These are phyloP conservation scores for Pseudocercospora vitis DNA, from an alignment of 2,329 filamentous ascomycete species.

Conservation along the genomic window DNA sequence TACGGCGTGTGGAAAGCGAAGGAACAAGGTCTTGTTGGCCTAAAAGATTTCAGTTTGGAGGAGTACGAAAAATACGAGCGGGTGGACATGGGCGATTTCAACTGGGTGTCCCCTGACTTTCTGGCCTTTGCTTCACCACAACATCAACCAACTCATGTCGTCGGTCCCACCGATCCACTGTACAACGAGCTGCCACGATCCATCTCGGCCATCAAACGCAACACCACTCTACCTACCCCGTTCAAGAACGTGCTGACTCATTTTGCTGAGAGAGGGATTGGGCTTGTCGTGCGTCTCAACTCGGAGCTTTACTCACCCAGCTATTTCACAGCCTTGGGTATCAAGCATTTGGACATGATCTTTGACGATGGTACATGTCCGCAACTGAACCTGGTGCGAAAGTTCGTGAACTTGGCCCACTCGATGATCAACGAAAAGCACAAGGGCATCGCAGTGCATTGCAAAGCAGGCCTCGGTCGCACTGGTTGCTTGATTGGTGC, in stretches of 20 bases:
- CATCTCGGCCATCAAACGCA: conserved; percentile 66
- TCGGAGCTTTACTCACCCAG: conserved; percentile 93
- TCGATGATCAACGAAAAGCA: conserved; percentile 89
- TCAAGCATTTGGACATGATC: conserved; percentile 98
- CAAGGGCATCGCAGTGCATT: conserved; percentile 94
- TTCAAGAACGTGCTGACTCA: conserved; percentile 96
- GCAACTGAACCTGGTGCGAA: conserved; percentile 80
- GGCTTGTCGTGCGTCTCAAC: conserved; percentile 91
- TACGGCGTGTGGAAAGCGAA: conserved; percentile 99
- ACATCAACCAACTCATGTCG: conserved; percentile 70
- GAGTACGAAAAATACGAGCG: conserved; percentile 96
- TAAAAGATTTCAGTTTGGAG: conserved; percentile 93
- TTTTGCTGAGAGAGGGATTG: conserved; percentile 84
- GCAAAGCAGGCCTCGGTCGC: conserved; percentile 93
- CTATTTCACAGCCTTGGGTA: conserved; percentile 94
- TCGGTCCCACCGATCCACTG: conserved; percentile 69
- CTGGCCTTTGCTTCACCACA: conserved; percentile 95
- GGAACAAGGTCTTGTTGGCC: conserved; percentile 85
- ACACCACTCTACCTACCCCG: conserved; percentile 70
- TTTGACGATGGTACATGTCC: conserved; percentile 98
- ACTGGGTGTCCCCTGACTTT: conserved; percentile 96
- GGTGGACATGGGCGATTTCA: conserved; percentile 98
- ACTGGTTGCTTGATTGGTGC: conserved; percentile 96
- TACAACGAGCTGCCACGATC: conserved; percentile 75
- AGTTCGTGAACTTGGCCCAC: conserved; percentile 92